Percentiles rank a stretch among this genome's conserved stretches.
These are phyloP conservation scores for Leucocoprinus birnbaumii DNA, from an alignment of 768 basidiomycete species.

Conservation along the genomic window DNA sequence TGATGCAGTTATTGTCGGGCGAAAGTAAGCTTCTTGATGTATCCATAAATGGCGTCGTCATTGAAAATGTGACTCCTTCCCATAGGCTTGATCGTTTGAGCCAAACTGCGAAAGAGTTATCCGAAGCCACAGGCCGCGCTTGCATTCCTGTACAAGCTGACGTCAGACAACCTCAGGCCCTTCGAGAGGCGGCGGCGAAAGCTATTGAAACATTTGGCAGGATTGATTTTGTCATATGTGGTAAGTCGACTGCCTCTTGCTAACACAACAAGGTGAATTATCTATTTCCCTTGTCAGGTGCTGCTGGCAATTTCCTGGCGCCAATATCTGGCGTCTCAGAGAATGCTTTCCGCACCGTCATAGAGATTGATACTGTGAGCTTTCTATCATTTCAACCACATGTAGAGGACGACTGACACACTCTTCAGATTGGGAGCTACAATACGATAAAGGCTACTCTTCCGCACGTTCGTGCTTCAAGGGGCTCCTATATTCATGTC, in stretches of 20 bases:
- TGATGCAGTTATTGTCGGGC: constrained; percentile 76
- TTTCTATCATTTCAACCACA: background rate
- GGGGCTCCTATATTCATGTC: constrained; percentile 86
- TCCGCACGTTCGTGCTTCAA: constrained; percentile 60
- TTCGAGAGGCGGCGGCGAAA: constrained; percentile 73
- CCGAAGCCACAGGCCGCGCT: constrained; percentile 59
- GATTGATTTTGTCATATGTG: constrained; percentile 95
- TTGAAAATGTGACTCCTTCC: constrained; percentile 6
- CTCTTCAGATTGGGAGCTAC: constrained; percentile 77
- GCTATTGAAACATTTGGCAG: constrained; percentile 76
- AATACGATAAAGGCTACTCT: constrained; percentile 94
- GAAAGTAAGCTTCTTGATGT: constrained; percentile 57
- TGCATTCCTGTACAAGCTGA: constrained; percentile 81
- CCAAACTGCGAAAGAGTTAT: constrained; percentile 68
- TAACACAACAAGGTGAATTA: background rate
- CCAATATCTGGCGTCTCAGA: constrained; percentile 81
- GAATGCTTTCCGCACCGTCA: constrained; percentile 89
- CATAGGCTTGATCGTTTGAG: constrained; percentile 68
- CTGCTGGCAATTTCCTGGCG: constrained; percentile 94
- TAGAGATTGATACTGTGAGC: constrained; percentile 89
- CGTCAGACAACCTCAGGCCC: constrained; percentile 71
- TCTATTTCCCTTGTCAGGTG: constrained; percentile 45
- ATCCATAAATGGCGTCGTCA: constrained; percentile 3
- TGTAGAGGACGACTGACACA: too few relatives aligned
- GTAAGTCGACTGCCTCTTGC: constrained; percentile 36